phyloP scores from a whole-genome alignment of 1,139 yeast genomes.

The Candida sanyaensis region DNA sequence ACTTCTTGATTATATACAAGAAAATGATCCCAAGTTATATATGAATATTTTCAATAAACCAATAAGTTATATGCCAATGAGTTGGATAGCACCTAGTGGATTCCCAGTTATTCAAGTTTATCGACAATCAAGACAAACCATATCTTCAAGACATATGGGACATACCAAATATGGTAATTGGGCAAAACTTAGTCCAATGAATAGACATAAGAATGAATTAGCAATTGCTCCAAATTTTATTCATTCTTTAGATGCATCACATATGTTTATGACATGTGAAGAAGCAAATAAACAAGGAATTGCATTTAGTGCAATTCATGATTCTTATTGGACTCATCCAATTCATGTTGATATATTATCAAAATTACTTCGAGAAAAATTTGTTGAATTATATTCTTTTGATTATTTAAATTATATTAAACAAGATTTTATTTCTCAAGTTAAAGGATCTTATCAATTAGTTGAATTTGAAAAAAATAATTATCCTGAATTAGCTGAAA shows the following conservation, averaged over 20 bases:
- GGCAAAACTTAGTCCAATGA: slow-evolving; percentile 22
- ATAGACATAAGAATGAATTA: slow-evolving; percentile 33
- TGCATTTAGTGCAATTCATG: slow-evolving; percentile 45
- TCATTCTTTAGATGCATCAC: slow-evolving; percentile 46
- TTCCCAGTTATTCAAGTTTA: slow-evolving; percentile 46
- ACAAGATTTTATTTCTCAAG: slow-evolving; percentile 26
- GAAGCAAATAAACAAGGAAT: slow-evolving; percentile 21
- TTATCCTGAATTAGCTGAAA: slow-evolving; percentile 19
- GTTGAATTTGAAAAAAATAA: slow-evolving; percentile 31
- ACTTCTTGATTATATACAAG: slow-evolving; percentile 16
- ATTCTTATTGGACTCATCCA: slow-evolving; percentile 48
- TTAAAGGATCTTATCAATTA: slow-evolving; percentile 31
- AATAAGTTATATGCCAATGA: slow-evolving; percentile 31
- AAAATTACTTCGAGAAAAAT: slow-evolving; percentile 30
- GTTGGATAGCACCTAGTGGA: slow-evolving; percentile 47
- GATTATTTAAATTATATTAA: slow-evolving; percentile 28
- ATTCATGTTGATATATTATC: slow-evolving; percentile 30
- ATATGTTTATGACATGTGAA: slow-evolving; percentile 39
- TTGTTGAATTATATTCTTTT: slow-evolving; percentile 34
- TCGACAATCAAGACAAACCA: slow-evolving; percentile 19
- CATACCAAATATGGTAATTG: neutral
- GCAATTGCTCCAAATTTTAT: slow-evolving; percentile 49
- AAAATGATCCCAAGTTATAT: neutral
- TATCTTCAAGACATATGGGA: slow-evolving; percentile 5
- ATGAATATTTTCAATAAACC: slow-evolving; percentile 6